Evolutionary conservation across 2,329 filamentous ascomycete species (phyloP).

Genomic region (Colletotrichum phormii): DNA sequence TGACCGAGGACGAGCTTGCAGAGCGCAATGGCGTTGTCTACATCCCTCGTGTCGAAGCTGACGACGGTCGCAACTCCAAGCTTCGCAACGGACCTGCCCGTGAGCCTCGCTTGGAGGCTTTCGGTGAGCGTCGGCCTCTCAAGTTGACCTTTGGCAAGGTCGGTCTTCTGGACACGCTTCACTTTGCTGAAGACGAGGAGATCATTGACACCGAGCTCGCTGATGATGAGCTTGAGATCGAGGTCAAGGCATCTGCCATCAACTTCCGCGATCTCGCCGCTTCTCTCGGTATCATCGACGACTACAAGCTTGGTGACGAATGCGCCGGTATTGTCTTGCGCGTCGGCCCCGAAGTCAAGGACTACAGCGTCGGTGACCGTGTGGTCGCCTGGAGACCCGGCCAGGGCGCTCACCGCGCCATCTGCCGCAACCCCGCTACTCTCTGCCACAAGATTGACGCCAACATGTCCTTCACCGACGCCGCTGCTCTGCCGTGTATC

Average conservation of each 20-base stretch:
- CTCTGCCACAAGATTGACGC: conserved; percentile 44
- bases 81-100: conserved; percentile 40
- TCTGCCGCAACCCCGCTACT: conserved; percentile 44
- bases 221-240: conserved; percentile 45
- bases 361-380: conserved; percentile 46
- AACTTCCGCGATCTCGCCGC: conserved; percentile 51
- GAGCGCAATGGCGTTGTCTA: conserved; percentile 41
- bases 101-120: conserved; percentile 39
- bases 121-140: conserved; percentile 32
- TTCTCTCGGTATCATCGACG: conserved; percentile 42
- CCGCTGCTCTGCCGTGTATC: conserved; percentile 42
- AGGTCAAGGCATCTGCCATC: conserved; percentile 46
- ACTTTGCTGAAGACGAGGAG: conserved; percentile 43
- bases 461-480: conserved; percentile 41
- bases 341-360: conserved; percentile 37
- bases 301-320: conserved; percentile 43
- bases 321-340: conserved; percentile 38
- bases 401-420: conserved; percentile 42
- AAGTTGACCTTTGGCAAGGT: conserved; percentile 38
- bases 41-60: conserved; percentile 40
- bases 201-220: conserved; percentile 35
- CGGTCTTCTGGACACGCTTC: conserved; percentile 44
- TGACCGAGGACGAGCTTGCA: conserved; percentile 40
- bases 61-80: conserved; percentile 41
- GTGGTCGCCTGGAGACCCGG: conserved; percentile 41